Evolutionary conservation across 495 filamentous ascomycete species (phyloP).

Genomic region (Patellaria atrata): DNA sequence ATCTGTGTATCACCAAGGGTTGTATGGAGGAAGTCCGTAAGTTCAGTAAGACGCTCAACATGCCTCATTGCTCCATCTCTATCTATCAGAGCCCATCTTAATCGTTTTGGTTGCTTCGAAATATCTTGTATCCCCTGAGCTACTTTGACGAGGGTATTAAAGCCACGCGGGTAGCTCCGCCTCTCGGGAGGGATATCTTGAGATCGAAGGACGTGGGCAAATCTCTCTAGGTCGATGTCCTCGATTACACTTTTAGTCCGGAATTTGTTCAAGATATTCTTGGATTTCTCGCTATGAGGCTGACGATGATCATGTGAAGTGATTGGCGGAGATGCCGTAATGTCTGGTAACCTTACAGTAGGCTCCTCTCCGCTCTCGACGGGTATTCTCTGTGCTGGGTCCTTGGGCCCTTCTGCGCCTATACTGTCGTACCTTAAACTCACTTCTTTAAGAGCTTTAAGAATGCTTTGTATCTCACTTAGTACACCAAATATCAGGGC

Average conservation of each 20-base stretch:
- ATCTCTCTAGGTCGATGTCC: neutral
- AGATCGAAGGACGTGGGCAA: neutral
- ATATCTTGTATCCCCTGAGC: neutral
- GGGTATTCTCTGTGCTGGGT: neutral
- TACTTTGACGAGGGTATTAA: neutral
- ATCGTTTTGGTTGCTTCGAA: constrained; percentile 2
- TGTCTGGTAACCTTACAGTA: neutral
- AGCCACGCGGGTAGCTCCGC: neutral
- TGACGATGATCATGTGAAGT: too few species aligned
- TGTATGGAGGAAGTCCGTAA: neutral
- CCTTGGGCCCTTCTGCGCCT: neutral
- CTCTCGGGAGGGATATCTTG: neutral
- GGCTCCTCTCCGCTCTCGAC: neutral
- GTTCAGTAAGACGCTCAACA: constrained; percentile 1
- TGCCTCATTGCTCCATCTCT: neutral
- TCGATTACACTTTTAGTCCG: neutral
- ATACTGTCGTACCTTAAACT: neutral
- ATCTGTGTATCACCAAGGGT: neutral
- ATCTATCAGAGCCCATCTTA: constrained; percentile 1
- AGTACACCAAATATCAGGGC: constrained; percentile 1
- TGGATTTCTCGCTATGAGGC: too few species aligned
- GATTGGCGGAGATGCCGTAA: too few species aligned
- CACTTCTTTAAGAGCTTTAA: neutral
- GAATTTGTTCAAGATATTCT: neutral
- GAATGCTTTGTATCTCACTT: neutral